Evolutionary conservation across 2,329 filamentous ascomycete genomes (phyloP), one percentile per base, ranked within the genome.

Genomic region (Diaporthe nobilis): DNA sequence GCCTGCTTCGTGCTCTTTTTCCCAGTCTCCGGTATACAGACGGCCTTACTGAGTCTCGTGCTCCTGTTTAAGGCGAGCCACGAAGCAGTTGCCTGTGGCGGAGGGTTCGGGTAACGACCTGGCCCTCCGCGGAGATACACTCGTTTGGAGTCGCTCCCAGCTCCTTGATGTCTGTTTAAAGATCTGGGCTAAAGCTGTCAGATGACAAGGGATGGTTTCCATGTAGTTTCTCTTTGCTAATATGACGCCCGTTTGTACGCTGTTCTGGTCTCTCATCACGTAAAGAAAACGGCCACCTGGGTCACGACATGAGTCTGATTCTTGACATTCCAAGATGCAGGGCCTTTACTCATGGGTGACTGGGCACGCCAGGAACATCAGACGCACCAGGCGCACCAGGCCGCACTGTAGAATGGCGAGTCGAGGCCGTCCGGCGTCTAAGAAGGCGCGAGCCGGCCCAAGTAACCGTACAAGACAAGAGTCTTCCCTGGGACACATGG

Each of bases 221-320:
- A 73, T 58, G 55, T 78, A 76, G 75, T 80, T 81, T 79, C 78
- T 81, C 73, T 80, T 81, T 81, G 78, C 78, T 79, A 81, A 80
- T 77, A 78, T 78, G 74, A 80, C 75, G 77, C 75, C 42, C 67
- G 49, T 76, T 77, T 53, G 75, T 74, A 71, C 73, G 78, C 73
- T 71, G 49, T 51, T 58, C 22, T 53, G 39, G 60, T 72, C 71
- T 12, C 51, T 53, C 51, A 72, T 67, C 49, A 72, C 67, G 74
- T 72, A 71, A 65, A 44, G 72, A 37, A 73, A 72, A 67, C 57
- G 42, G 65, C 49, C 49, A 15, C 65, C 34, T 42, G n/a, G 47
- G 65, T 70, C 65, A 55, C 65, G 65, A 70, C 65, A 70, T 70
- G n/a, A 42, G 10, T 70, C 47, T 70, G 47, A 42, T 31, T 55